These are phyloP conservation scores for Cytospora mali DNA, from an alignment of 2,329 filamentous ascomycete species.

Conservation along the genomic window DNA sequence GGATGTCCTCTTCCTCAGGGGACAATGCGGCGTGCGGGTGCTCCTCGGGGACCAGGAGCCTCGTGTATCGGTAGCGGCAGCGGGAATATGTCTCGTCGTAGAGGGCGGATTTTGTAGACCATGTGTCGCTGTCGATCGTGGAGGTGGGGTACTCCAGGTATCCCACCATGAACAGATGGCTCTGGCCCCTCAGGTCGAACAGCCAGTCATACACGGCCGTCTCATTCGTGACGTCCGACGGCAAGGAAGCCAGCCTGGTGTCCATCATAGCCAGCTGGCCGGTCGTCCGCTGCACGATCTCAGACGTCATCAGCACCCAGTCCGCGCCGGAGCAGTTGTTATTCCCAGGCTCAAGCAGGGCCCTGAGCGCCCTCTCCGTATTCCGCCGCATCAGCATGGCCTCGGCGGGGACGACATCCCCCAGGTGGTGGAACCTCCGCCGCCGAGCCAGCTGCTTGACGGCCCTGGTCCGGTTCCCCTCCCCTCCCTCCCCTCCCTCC, in stretches of 20 bases:
- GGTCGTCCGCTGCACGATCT: conserved; percentile 46
- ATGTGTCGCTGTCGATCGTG: conserved; percentile 32
- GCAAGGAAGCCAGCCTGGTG: conserved; percentile 33
- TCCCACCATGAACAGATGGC: conserved; percentile 47
- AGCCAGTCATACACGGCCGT: conserved; percentile 38
- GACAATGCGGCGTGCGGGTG: conserved; percentile 32
- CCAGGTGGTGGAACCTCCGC: conserved; percentile 42
- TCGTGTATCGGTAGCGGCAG: conserved; percentile 46
- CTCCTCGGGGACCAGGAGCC: conserved; percentile 37
- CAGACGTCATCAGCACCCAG: conserved; percentile 45
- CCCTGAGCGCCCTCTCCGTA: conserved; percentile 37
- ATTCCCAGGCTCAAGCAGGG: conserved; percentile 31
- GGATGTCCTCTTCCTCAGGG: conserved; percentile 42
- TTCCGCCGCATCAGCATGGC: conserved; percentile 39
- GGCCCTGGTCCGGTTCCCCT: conserved; percentile 34
- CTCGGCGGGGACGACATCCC: conserved; percentile 37
- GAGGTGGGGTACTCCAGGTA: conserved; percentile 48
- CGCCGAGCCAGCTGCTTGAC: conserved; percentile 41
- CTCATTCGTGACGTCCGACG: conserved; percentile 29
- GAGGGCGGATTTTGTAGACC: conserved; percentile 37
- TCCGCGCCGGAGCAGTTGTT: conserved; percentile 45
- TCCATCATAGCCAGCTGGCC: conserved; percentile 39
- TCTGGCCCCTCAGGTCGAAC: conserved; percentile 39
- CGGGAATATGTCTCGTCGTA: conserved; percentile 44
- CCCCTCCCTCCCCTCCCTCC: conserved; percentile 1